A percentile compares a stretch with the other conserved stretches of the same genome.
These are phyloP conservation scores for Naganishia vishniacii DNA, from an alignment of 768 basidiomycete species.

Conservation along the genomic window DNA sequence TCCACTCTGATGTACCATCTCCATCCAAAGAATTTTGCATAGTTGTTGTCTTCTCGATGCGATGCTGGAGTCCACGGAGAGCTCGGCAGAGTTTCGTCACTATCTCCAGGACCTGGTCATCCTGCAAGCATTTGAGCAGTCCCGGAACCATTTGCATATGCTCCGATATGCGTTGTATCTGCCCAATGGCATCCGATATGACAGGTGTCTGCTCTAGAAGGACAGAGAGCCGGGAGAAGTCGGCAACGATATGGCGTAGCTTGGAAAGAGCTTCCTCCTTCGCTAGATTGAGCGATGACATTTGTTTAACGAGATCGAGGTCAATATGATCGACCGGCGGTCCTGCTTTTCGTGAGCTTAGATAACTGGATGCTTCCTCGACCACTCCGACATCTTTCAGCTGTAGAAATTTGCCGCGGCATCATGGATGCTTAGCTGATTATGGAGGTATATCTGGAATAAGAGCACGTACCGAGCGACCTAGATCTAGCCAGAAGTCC, in stretches of 20 bases:
- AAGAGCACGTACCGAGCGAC: slow-evolving; percentile 37
- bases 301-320: not conserved
- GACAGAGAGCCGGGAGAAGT: not conserved
- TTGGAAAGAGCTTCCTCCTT: not conserved
- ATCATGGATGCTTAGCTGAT: too few relatives aligned
- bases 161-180: not conserved
- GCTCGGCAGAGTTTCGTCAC: slow-evolving; percentile 1
- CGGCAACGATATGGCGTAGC: not conserved
- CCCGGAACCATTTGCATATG: not conserved
- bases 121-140: not conserved
- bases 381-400: slow-evolving; percentile 28
- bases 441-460: too few relatives aligned
- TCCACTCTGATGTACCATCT: not conserved
- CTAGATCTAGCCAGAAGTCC: slow-evolving; percentile 40
- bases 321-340: not conserved
- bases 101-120: not conserved
- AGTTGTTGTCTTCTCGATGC: not conserved
- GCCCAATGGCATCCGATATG: not conserved
- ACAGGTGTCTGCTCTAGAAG: not conserved
- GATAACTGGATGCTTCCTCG: slow-evolving; percentile 31
- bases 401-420: not conserved
- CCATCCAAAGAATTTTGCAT: not conserved
- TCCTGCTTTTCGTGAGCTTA: slow-evolving; percentile 13
- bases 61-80: not conserved
- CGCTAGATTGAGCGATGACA: slow-evolving; percentile 10